Evolutionary conservation across 192 early-diverging fungal species (phyloP).

Genomic region (Coemansia sp.): DNA sequence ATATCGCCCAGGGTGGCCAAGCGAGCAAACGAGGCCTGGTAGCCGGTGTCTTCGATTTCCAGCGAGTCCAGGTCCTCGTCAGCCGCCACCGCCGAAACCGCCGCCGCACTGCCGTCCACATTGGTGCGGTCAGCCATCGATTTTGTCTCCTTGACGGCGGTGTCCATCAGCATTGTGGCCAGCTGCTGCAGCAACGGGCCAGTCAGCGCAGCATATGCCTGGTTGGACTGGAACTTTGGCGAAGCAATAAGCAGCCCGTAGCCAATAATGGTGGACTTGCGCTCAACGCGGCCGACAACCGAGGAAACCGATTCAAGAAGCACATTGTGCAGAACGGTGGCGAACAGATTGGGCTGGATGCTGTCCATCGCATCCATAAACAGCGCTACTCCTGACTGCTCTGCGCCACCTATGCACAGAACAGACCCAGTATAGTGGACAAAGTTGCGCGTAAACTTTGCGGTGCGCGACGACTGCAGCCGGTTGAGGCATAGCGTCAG

Average conservation of each 20-base stretch:
- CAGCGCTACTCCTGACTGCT: slow-evolving; percentile 21
- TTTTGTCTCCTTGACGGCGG: slow-evolving; percentile 39
- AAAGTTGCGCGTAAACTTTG: slow-evolving; percentile 42
- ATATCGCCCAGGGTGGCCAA: slow-evolving; percentile 67
- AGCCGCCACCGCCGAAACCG: slow-evolving; percentile 42
- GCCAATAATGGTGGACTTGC: slow-evolving; percentile 49
- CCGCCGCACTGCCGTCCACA: slow-evolving; percentile 28
- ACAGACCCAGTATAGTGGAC: slow-evolving; percentile 41
- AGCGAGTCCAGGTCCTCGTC: slow-evolving; percentile 63
- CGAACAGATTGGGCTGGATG: slow-evolving; percentile 48
- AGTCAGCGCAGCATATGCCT: slow-evolving; percentile 14
- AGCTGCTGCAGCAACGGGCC: slow-evolving; percentile 37
- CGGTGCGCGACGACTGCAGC: slow-evolving; percentile 44
- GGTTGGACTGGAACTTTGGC: slow-evolving; percentile 18
- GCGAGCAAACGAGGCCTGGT: slow-evolving; percentile 79
- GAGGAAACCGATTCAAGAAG: slow-evolving; percentile 37
- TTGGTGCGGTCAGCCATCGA: slow-evolving; percentile 17
- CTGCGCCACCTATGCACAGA: slow-evolving; percentile 31
- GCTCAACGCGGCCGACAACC: slow-evolving; percentile 44
- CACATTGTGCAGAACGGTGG: slow-evolving; percentile 40
- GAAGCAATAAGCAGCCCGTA: slow-evolving; percentile 41
- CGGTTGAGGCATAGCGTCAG: slow-evolving; percentile 61
- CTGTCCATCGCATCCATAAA: slow-evolving; percentile 39
- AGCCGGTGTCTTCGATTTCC: slow-evolving; percentile 80
- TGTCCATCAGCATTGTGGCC: slow-evolving; percentile 42